These are phyloP conservation scores for Stenogyne calaminthoides DNA, from an alignment of 305 asterid species.

Conservation along the genomic window DNA sequence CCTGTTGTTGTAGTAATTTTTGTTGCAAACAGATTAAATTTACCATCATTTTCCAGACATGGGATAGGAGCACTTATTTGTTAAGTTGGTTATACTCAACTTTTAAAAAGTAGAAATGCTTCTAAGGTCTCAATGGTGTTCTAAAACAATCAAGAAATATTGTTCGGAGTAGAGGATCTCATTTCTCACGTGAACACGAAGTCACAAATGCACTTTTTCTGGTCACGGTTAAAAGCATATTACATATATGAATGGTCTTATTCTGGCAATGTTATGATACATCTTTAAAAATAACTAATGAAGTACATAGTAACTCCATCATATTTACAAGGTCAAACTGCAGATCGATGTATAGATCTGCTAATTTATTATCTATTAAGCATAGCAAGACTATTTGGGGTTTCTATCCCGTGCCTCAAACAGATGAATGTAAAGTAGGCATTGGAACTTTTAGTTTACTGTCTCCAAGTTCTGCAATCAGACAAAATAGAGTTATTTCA, in stretches of 20 bases:
- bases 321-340: conserved; percentile 8
- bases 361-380: conserved; percentile 9
- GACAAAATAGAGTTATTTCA: conserved; percentile 14
- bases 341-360: conserved; percentile 1
- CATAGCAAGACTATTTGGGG: conserved; percentile 3
- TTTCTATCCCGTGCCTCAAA: conserved; percentile 23
- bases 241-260: neutral
- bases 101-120: too few relatives aligned
- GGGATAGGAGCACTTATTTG: too few relatives aligned
- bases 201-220: neutral
- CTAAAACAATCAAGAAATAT: too few relatives aligned
- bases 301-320: neutral
- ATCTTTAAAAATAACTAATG: neutral
- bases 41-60: neutral
- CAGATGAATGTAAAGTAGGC: conserved; percentile 34
- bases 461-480: conserved; percentile 43
- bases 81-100: too few relatives aligned
- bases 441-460: conserved; percentile 29
- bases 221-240: neutral
- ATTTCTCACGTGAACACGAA: neutral
- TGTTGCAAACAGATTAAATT: neutral
- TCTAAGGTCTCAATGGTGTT: too few relatives aligned
- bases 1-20: neutral
- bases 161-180: neutral
- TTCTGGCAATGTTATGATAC: conserved; percentile 4